Conservation (phyloP, 2,329 filamentous ascomycete genomes). For the Claviceps cyperi region DNA sequence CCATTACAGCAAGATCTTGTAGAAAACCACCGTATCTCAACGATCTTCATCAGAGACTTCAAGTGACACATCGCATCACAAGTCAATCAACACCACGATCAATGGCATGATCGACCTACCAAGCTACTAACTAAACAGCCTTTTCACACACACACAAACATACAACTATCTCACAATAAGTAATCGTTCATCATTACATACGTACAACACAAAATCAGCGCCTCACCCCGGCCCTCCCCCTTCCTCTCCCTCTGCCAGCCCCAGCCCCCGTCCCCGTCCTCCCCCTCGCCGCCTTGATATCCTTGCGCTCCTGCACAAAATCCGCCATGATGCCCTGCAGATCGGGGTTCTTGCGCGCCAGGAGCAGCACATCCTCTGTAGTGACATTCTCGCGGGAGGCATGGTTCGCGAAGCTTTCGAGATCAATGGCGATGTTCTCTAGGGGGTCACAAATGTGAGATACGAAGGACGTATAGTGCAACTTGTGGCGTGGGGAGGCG, state of each 20-base stretch:
- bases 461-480: too few species aligned
- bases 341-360: slow-evolving; percentile 76
- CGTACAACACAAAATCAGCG: not conserved
- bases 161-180: too few species aligned
- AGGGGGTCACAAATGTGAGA: not conserved
- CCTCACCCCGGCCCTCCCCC: not conserved
- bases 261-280: slow-evolving; percentile 15
- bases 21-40: too few species aligned
- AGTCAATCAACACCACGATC: too few species aligned
- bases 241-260: not conserved
- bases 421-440: slow-evolving; percentile 43
- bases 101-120: too few species aligned
- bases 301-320: slow-evolving; percentile 46
- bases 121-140: too few species aligned
- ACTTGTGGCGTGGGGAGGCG: too few species aligned
- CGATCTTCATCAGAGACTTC: too few species aligned
- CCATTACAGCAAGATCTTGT: too few species aligned
- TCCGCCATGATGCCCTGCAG: slow-evolving; percentile 61
- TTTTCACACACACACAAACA: too few species aligned
- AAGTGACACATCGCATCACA: too few species aligned
- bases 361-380: slow-evolving; percentile 74
- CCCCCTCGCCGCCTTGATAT: slow-evolving; percentile 15
- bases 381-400: slow-evolving; percentile 68
- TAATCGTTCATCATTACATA: too few species aligned
- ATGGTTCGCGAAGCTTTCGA: slow-evolving; percentile 52